Percentiles rank a stretch among this genome's conserved stretches.
phyloP scores from a whole-genome alignment of 2,329 filamentous ascomycete species.

The Capronia epimyces region DNA sequence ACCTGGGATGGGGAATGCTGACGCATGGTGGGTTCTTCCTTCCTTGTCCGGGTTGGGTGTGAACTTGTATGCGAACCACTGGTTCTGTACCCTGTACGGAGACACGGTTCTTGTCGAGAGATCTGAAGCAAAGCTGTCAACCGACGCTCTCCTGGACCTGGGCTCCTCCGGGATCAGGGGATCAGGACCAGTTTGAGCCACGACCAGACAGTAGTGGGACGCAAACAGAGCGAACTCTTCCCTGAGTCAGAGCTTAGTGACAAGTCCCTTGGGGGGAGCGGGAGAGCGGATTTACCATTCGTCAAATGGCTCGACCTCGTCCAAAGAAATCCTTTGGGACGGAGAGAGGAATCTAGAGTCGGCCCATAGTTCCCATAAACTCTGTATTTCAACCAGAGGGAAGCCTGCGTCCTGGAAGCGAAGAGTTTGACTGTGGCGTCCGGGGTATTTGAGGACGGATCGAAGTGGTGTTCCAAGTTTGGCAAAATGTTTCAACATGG shows the following conservation, averaged over 20 bases:
- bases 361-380: slow-evolving; percentile 79
- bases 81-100: slow-evolving; percentile 18
- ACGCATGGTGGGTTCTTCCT: slow-evolving; percentile 57
- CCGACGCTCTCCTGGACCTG: slow-evolving; percentile 24
- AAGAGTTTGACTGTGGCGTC: slow-evolving; percentile 56
- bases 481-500: slow-evolving; percentile 29
- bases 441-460: slow-evolving; percentile 58
- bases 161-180: slow-evolving; percentile 23
- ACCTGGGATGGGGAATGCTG: slow-evolving; percentile 42
- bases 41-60: slow-evolving; percentile 38
- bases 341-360: slow-evolving; percentile 60
- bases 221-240: slow-evolving; percentile 85
- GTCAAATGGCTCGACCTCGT: slow-evolving; percentile 77
- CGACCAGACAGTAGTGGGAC: slow-evolving; percentile 69
- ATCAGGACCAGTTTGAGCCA: slow-evolving; percentile 27
- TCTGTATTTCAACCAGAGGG: slow-evolving; percentile 56
- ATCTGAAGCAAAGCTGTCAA: slow-evolving; percentile 26
- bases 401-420: slow-evolving; percentile 70
- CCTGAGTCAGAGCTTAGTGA: slow-evolving; percentile 5
- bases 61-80: slow-evolving; percentile 33
- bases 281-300: slow-evolving; percentile 56
- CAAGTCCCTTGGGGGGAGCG: background rate
- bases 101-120: slow-evolving; percentile 28
- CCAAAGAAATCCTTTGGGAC: slow-evolving; percentile 56
- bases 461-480: slow-evolving; percentile 28